Evolutionary conservation across 2,329 filamentous ascomycete genomes (phyloP).

Genomic region (Penicillium verrucosum): DNA sequence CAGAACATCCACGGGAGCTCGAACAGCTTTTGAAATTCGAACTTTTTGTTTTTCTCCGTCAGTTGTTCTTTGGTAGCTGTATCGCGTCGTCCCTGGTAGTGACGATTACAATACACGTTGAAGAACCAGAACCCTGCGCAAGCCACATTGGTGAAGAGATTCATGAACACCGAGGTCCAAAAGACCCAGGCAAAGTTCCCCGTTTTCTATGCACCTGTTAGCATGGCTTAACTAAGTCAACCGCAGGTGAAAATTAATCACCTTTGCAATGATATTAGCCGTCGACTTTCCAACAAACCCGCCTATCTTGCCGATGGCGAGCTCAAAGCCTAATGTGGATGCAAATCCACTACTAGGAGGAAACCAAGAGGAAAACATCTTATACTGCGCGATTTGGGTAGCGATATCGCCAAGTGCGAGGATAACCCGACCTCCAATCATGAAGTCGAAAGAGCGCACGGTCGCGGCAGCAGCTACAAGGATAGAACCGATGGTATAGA

Average conservation of each 20-base stretch:
- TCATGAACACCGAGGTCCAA: conserved; percentile 64
- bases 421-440: conserved; percentile 57
- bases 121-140: conserved; percentile 57
- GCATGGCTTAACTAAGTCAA: neutral
- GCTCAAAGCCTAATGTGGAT: conserved; percentile 58
- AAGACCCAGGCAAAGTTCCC: conserved; percentile 62
- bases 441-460: conserved; percentile 57
- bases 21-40: conserved; percentile 56
- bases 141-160: conserved; percentile 58
- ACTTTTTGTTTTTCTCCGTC: conserved; percentile 59
- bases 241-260: conserved; percentile 7
- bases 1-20: conserved; percentile 61
- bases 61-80: conserved; percentile 58
- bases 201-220: conserved; percentile 42
- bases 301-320: conserved; percentile 60
- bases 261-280: conserved; percentile 56
- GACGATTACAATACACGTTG: conserved; percentile 49
- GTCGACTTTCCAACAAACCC: conserved; percentile 60
- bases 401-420: conserved; percentile 61
- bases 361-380: conserved; percentile 65
- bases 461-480: conserved; percentile 58
- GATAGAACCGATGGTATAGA: conserved; percentile 58
- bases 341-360: conserved; percentile 61
- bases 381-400: conserved; percentile 63
- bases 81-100: conserved; percentile 50